A percentile compares a stretch with the other conserved stretches of the same genome.
Conservation (phyloP, 805 yeast genomes). For the Huiozyma sinensis region DNA sequence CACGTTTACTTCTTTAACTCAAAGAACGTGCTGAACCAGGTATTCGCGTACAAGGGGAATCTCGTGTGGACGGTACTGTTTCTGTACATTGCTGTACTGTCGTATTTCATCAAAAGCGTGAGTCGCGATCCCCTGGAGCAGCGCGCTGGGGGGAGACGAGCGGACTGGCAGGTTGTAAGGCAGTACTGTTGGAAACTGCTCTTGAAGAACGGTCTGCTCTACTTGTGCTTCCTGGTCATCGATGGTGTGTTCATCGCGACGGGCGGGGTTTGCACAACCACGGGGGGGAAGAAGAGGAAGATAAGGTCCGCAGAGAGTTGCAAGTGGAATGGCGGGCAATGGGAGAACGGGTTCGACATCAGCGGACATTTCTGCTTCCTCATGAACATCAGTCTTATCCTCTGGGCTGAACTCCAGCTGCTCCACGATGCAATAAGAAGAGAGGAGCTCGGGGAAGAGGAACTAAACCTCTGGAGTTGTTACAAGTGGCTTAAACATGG, state of each 20-base stretch:
- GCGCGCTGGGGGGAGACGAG: background rate
- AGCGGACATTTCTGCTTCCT: constrained; percentile 45
- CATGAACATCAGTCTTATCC: constrained; percentile 32
- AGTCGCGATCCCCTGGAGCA: constrained; percentile 8
- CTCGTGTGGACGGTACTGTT: constrained; percentile 21
- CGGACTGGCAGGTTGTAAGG: background rate
- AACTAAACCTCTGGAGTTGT: background rate
- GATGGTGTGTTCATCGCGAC: constrained; percentile 26
- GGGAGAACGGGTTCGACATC: constrained; percentile 43
- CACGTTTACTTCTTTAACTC: constrained; percentile 19
- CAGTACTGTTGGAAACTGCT: constrained; percentile 17
- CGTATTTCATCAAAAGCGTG: constrained; percentile 7
- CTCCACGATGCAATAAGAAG: constrained; percentile 7
- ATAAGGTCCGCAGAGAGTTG: constrained; percentile 28
- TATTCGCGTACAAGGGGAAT: constrained; percentile 32
- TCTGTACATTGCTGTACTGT: constrained; percentile 11
- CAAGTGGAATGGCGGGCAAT: constrained; percentile 25
- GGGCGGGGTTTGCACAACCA: constrained; percentile 27
- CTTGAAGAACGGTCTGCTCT: constrained; percentile 18
- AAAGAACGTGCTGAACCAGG: constrained; percentile 20
- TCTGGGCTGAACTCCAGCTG: constrained; percentile 28
- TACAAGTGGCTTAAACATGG: constrained; percentile 4
- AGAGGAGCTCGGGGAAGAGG: constrained; percentile 4
- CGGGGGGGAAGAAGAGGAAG: background rate
- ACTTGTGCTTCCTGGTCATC: constrained; percentile 21